phyloP scores from a whole-genome alignment of 495 filamentous ascomycete species.

The Penicillium cosmopolitanum region DNA sequence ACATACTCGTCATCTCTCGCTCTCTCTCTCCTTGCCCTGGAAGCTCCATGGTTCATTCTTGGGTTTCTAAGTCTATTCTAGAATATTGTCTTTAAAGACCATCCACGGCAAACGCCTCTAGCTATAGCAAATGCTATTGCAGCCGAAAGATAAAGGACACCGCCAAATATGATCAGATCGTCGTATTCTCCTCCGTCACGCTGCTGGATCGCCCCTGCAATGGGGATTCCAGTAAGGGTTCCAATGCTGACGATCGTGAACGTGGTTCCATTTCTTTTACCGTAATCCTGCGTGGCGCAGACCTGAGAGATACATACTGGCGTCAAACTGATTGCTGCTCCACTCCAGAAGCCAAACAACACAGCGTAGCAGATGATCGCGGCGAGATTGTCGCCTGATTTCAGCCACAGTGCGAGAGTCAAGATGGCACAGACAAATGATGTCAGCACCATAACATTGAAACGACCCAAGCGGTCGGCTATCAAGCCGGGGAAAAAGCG shows the following conservation, averaged over 20 bases:
- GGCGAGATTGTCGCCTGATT: slow-evolving; percentile 29
- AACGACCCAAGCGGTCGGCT: slow-evolving; percentile 70
- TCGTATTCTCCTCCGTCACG: slow-evolving; percentile 29
- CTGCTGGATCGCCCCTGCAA: slow-evolving; percentile 60
- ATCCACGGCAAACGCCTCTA: slow-evolving; percentile 51
- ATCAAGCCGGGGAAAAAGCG: slow-evolving; percentile 58
- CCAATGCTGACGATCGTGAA: slow-evolving; percentile 63
- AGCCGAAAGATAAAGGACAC: slow-evolving; percentile 53
- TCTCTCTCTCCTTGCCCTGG: not conserved
- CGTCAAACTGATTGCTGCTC: slow-evolving; percentile 60
- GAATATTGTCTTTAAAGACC: slow-evolving; percentile 29
- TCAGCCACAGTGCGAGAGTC: slow-evolving; percentile 59
- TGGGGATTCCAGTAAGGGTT: slow-evolving; percentile 74
- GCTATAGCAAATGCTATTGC: slow-evolving; percentile 50
- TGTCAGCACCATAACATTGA: slow-evolving; percentile 65
- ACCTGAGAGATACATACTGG: slow-evolving; percentile 65
- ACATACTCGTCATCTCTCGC: not conserved
- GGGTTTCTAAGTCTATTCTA: slow-evolving; percentile 11
- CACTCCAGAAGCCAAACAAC: slow-evolving; percentile 63
- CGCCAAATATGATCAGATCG: slow-evolving; percentile 58
- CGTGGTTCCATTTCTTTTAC: slow-evolving; percentile 63
- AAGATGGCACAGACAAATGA: slow-evolving; percentile 53
- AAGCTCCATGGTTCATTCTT: not conserved
- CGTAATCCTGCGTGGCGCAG: slow-evolving; percentile 61
- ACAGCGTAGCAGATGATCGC: slow-evolving; percentile 60